These are phyloP conservation scores for Mycogone perniciosa DNA, from an alignment of 2,329 filamentous ascomycete species.

Conservation along the genomic window DNA sequence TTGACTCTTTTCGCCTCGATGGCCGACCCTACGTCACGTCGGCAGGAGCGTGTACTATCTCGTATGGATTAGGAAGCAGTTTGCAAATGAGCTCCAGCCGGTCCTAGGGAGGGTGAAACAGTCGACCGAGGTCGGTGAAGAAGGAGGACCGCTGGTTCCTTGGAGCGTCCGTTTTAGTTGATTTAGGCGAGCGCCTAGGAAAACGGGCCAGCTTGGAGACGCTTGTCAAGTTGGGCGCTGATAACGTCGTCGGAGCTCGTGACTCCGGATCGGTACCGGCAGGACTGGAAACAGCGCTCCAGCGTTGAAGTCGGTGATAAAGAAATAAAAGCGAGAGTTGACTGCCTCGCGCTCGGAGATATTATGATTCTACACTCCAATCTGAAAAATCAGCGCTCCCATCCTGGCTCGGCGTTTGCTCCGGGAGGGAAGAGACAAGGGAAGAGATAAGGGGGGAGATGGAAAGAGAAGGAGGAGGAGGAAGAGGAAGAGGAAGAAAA, in stretches of 20 bases:
- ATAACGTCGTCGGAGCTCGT: conserved; percentile 17
- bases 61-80: not conserved
- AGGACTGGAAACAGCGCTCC: conserved; percentile 12
- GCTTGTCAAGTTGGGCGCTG: conserved; percentile 17
- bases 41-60: not conserved
- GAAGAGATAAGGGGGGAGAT: not conserved
- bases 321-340: conserved; percentile 11
- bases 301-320: conserved; percentile 14
- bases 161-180: conserved; percentile 45
- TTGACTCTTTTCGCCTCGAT: conserved; percentile 17
- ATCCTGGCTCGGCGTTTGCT: not conserved
- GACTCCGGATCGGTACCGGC: conserved; percentile 13
- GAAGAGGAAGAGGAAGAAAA: not conserved
- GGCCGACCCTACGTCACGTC: conserved; percentile 16
- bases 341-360: not conserved
- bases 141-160: conserved; percentile 39
- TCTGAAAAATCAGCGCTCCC: conserved; percentile 9
- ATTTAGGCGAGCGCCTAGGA: conserved; percentile 26
- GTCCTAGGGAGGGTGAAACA: conserved; percentile 49
- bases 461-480: not conserved
- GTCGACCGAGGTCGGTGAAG: conserved; percentile 44
- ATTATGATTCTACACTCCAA: conserved; percentile 5
- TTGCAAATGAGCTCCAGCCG: conserved; percentile 5
- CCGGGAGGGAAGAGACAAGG: not conserved
- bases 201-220: conserved; percentile 16